Evolutionary conservation across 176 grass and related monocot species (phyloP).

Genomic region (Oryza meridionalis): DNA sequence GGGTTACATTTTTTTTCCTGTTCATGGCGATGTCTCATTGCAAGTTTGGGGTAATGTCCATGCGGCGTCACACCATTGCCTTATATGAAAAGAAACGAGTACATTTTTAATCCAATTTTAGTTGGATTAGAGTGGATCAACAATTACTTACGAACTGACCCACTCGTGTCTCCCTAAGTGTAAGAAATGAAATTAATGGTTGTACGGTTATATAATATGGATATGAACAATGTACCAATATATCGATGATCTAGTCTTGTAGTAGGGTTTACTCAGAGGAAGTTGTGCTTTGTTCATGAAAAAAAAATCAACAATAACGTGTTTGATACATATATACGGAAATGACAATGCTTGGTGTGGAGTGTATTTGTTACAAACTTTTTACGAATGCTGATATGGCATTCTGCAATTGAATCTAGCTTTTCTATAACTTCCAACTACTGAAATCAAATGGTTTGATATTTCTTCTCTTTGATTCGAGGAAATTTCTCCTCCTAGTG

Average conservation of each 20-base stretch:
- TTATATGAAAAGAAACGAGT: neutral
- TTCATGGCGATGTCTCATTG: neutral
- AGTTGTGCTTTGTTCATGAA: neutral
- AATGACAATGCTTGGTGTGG: neutral
- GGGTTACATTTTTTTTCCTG: constrained; percentile 2
- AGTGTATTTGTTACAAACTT: neutral
- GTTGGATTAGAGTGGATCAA: neutral
- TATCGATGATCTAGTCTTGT: neutral
- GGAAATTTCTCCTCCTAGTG: neutral
- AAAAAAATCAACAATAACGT: constrained; percentile 12
- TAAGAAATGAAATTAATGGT: neutral
- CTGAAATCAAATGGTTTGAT: neutral
- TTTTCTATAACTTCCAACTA: too few species aligned
- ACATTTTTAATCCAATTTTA: too few species aligned
- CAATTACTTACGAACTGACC: neutral
- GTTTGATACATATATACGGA: neutral
- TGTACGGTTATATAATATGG: constrained; percentile 17
- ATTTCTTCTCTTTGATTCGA: neutral
- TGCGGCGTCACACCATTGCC: neutral
- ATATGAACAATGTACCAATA: neutral
- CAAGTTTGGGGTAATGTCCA: neutral
- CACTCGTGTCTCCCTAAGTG: neutral
- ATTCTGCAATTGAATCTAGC: too few species aligned
- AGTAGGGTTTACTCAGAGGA: constrained; percentile 4
- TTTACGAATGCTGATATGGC: too few species aligned